Conservation (phyloP, 768 basidiomycete species). For the Suillus brevipes region DNA sequence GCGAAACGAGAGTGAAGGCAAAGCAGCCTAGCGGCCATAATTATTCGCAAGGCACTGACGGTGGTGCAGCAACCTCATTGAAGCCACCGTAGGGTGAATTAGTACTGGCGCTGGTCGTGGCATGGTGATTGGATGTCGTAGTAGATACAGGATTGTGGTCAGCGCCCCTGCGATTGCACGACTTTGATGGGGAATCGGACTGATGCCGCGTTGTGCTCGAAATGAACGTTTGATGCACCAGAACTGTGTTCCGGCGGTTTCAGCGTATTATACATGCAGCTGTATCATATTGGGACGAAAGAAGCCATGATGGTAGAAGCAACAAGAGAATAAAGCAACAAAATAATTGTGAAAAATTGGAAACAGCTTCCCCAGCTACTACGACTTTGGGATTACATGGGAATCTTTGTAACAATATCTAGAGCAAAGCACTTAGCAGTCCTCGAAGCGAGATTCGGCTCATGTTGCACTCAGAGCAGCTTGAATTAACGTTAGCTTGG, state of each 20-base stretch:
- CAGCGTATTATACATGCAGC: conserved; percentile 4
- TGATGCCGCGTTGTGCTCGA: not conserved
- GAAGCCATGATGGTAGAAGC: conserved; percentile 8
- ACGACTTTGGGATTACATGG: not conserved
- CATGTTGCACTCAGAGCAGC: not conserved
- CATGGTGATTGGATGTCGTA: not conserved
- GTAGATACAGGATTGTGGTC: not conserved
- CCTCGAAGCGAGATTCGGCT: not conserved
- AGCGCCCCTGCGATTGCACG: not conserved
- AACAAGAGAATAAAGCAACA: not conserved
- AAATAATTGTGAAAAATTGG: conserved; percentile 1
- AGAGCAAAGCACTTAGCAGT: not conserved
- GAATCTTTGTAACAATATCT: conserved; percentile 3
- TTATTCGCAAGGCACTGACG: not conserved
- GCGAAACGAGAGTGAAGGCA: not conserved
- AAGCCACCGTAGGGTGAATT: not conserved
- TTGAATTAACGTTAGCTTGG: not conserved
- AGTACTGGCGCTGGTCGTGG: not conserved
- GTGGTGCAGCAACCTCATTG: not conserved
- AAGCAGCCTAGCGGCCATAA: not conserved
- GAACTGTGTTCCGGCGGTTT: not conserved
- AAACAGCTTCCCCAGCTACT: not conserved
- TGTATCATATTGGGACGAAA: not conserved
- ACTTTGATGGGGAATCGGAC: not conserved
- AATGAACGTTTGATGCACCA: not conserved